phyloP scores from a whole-genome alignment of 352 stramenopile genomes.

The Phytophthora sp. region DNA sequence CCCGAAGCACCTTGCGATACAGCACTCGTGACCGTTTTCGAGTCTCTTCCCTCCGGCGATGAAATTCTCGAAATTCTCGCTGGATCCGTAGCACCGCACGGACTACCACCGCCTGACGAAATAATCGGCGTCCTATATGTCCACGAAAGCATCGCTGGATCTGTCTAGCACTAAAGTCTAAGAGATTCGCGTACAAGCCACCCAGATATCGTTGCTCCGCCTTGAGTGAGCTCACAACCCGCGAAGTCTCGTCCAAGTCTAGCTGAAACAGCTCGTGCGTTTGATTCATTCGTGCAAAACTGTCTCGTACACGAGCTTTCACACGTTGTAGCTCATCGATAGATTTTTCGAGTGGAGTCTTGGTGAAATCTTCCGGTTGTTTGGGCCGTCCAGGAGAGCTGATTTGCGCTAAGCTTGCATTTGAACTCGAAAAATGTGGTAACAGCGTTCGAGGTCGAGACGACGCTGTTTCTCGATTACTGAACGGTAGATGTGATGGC shows the following conservation, averaged over 20 bases:
- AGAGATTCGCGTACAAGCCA: constrained; percentile 27
- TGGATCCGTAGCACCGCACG: constrained; percentile 57
- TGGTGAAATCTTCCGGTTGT: constrained; percentile 34
- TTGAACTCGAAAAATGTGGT: constrained; percentile 38
- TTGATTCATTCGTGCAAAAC: constrained; percentile 42
- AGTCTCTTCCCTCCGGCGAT: constrained; percentile 30
- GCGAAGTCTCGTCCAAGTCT: constrained; percentile 32
- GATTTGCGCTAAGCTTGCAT: constrained; percentile 3
- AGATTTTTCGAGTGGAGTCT: constrained; percentile 33
- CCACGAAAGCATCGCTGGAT: constrained; percentile 92
- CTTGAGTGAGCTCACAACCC: constrained; percentile 27
- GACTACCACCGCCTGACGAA: constrained; percentile 42
- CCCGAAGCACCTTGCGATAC: constrained; percentile 58
- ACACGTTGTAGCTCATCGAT: constrained; percentile 24
- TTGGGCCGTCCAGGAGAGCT: constrained; percentile 1
- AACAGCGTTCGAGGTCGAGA: constrained; percentile 11
- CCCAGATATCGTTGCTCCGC: constrained; percentile 33
- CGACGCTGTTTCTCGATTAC: constrained; percentile 10
- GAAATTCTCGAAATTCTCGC: constrained; percentile 46
- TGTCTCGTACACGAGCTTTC: constrained; percentile 22
- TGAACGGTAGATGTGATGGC: constrained; percentile 18
- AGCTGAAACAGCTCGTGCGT: constrained; percentile 39
- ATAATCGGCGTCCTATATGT: constrained; percentile 62
- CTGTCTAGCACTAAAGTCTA: constrained; percentile 44
- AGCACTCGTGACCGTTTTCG: constrained; percentile 44